Evolutionary conservation across 2,329 filamentous ascomycete species (phyloP), one percentile per base, ranked within the genome.

Genomic region (Apiospora phragmitis): DNA sequence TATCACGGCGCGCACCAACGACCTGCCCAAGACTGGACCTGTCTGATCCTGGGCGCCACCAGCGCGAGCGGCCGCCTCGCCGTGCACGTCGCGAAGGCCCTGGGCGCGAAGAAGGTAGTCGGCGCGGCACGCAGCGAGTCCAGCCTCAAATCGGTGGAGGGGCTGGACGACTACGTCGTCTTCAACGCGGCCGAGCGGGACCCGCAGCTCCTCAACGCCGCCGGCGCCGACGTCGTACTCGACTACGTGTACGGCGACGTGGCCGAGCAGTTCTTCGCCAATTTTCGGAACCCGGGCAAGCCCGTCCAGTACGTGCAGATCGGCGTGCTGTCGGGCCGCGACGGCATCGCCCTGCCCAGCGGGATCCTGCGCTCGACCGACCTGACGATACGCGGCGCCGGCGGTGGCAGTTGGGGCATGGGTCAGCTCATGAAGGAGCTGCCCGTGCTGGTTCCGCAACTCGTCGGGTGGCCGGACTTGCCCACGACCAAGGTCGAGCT

Each of bases 181-280:
- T 79, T 89, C 12, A 79, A 81, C n/a, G 72, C 80, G 1, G 74
- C 76, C 3, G 79, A 85, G 47, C 81, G n/a, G 32, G 55, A 62
- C 9, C 55, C 55, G 32, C 55, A 62, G 18, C 55, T 38, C 1
- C 87, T 86, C 72, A 81, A 81, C 2, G 76, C 77, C 11, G 79
- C 85, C 0, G 82, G 84, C 45, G 84, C 84, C 42, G 87, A 90
- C 72, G 81, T 90, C 3, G 82, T 90, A 4, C 79, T 90, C 1
- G 88, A 90, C 74, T 90, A 89, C 74, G 78, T 90, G 9, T 89
- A 87, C 77, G 88, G 88, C 0, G 79, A 81, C 0, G 80, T 83
- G 21, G 77, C 83, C 0, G 73, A 80, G 14, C 81, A 82, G 6
- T 76, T 86, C 12, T 78, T 89, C 9, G 74, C 77, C 6, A 81